Evolutionary conservation across 2,329 filamentous ascomycete species (phyloP).

Genomic region (Aspergillus udagawae): DNA sequence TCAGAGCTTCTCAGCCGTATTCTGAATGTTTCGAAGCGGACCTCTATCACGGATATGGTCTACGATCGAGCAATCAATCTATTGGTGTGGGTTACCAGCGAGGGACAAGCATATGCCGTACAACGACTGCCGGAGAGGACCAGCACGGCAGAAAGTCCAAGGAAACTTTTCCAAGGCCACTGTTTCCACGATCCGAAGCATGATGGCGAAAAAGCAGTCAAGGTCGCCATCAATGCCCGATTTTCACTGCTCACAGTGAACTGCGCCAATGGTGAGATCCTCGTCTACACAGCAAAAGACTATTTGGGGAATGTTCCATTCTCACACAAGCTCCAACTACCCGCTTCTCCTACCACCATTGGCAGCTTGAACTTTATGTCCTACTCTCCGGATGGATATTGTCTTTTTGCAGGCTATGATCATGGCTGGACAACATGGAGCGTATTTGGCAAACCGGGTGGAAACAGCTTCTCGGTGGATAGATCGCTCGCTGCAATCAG

Average conservation of each 20-base stretch:
- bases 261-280: slow-evolving; percentile 71
- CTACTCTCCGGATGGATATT: slow-evolving; percentile 95
- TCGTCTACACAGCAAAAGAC: slow-evolving; percentile 89
- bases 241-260: slow-evolving; percentile 92
- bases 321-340: slow-evolving; percentile 72
- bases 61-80: slow-evolving; percentile 96
- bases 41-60: slow-evolving; percentile 75
- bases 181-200: slow-evolving; percentile 76
- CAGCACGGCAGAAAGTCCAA: slow-evolving; percentile 41
- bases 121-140: slow-evolving; percentile 58
- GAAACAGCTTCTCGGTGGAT: slow-evolving; percentile 75
- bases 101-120: slow-evolving; percentile 85
- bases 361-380: slow-evolving; percentile 69
- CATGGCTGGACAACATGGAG: slow-evolving; percentile 96
- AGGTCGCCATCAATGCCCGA: slow-evolving; percentile 83
- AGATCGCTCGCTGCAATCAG: slow-evolving; percentile 60
- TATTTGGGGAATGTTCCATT: slow-evolving; percentile 88
- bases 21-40: slow-evolving; percentile 76
- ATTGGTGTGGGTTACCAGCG: slow-evolving; percentile 83
- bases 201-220: slow-evolving; percentile 59
- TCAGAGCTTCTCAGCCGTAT: slow-evolving; percentile 88
- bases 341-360: slow-evolving; percentile 63
- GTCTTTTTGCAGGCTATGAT: slow-evolving; percentile 88
- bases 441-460: slow-evolving; percentile 88
- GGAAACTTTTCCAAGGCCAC: slow-evolving; percentile 79